Percentiles rank a stretch among this genome's conserved stretches.
phyloP scores from a whole-genome alignment of 352 stramenopile species.

The Blastocystis sp. region DNA sequence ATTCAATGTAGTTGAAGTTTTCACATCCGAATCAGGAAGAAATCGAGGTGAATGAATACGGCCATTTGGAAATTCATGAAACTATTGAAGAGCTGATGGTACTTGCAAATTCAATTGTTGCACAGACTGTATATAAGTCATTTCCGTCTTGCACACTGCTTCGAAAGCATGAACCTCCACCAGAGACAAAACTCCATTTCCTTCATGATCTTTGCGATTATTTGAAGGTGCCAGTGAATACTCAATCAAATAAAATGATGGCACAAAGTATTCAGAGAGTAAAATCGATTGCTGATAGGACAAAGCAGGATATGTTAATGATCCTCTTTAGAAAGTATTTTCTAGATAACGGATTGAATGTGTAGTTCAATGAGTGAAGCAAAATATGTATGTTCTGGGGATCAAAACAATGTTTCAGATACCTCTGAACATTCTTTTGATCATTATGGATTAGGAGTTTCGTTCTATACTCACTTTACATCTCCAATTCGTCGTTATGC shows the following conservation, averaged over 20 bases:
- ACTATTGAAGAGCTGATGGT: conserved; percentile 62
- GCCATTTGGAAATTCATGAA: conserved; percentile 51
- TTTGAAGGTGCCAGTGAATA: conserved; percentile 28
- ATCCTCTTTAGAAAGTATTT: conserved; percentile 51
- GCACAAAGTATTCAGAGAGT: neutral
- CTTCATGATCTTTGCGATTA: conserved; percentile 18
- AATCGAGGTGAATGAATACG: conserved; percentile 26
- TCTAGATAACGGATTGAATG: neutral
- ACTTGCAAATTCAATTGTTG: conserved; percentile 56
- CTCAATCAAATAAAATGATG: conserved; percentile 6
- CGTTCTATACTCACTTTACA: conserved; percentile 64
- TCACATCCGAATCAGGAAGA: neutral
- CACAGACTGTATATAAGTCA: conserved; percentile 17
- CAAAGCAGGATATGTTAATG: conserved; percentile 48
- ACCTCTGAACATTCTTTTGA: neutral
- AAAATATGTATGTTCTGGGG: conserved; percentile 27
- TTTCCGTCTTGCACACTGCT: conserved; percentile 25
- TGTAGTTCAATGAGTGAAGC: conserved; percentile 61
- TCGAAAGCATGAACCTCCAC: conserved; percentile 33
- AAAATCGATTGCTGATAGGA: neutral
- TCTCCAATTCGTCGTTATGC: conserved; percentile 65
- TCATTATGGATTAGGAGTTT: conserved; percentile 64
- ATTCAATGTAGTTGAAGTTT: neutral
- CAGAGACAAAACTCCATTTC: neutral
- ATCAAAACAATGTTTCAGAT: neutral